A percentile compares a stretch with the other conserved stretches of the same genome.
These are phyloP conservation scores for Kalanchoe fedtschenkoi DNA, from an alignment of 164 flowering plant species.

Conservation along the genomic window DNA sequence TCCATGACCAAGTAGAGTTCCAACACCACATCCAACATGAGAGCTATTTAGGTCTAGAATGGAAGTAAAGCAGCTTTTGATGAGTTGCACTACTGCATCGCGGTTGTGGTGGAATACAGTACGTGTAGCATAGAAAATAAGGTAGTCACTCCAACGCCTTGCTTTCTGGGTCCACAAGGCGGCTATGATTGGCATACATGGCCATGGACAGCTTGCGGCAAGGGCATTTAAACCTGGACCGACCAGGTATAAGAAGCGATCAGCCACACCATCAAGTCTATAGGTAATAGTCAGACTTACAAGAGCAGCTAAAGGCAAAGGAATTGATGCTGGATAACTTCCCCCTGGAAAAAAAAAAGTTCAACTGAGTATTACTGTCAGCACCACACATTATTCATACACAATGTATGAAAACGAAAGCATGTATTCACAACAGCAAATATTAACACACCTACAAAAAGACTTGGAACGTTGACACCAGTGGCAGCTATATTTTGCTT, in stretches of 20 bases:
- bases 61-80: slow-evolving; percentile 75
- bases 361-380: not conserved
- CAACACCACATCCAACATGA: slow-evolving; percentile 59
- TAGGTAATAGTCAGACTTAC: slow-evolving; percentile 94
- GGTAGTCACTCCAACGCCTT: slow-evolving; percentile 87
- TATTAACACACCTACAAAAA: slow-evolving; percentile 44
- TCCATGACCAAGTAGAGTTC: slow-evolving; percentile 91
- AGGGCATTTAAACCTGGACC: slow-evolving; percentile 79
- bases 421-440: not conserved
- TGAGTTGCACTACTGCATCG: slow-evolving; percentile 88
- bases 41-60: slow-evolving; percentile 49
- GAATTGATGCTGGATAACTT: slow-evolving; percentile 72
- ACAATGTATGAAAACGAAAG: not conserved
- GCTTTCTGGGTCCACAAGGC: slow-evolving; percentile 95
- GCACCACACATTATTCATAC: too few relatives aligned
- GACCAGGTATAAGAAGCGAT: slow-evolving; percentile 60
- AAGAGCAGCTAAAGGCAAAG: slow-evolving; percentile 87
- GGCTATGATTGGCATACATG: slow-evolving; percentile 92
- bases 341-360: slow-evolving; percentile 38
- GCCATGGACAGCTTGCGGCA: slow-evolving; percentile 96
- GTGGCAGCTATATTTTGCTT: slow-evolving; percentile 78
- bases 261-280: slow-evolving; percentile 70
- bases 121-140: slow-evolving; percentile 77
- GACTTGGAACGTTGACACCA: slow-evolving; percentile 87
- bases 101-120: slow-evolving; percentile 85